Evolutionary conservation across 208 protist genomes (phyloP), one percentile per base, ranked within the genome.

Genomic region (Balamuthia mandrillaris): DNA sequence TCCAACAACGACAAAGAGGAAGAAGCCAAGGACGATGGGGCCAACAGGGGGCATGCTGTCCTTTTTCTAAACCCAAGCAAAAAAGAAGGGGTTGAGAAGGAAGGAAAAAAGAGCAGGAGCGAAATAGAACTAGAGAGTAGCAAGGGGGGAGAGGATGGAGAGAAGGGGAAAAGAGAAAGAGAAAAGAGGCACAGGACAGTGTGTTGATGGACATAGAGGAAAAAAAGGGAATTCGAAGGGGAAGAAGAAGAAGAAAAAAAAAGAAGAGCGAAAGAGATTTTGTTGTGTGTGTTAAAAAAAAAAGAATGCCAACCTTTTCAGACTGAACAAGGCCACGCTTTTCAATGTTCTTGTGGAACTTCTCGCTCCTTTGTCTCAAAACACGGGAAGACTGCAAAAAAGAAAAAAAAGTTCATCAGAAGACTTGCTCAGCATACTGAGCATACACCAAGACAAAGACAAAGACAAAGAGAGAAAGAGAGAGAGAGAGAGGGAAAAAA

Each of bases 1-100:
- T 42, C 74, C 74, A n/a, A 82, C 74, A n/a, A 82, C 74, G 33
- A 82, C 52, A 39, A 82, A 82, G 51, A 82, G 35, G 74, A 82
- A 82, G 74, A 82, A 82, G 41, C 58, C 58, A 2, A 85, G 79
- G 16, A 85, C 42, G 39, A 85, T 85, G 63, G 58, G 79, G n/a
- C 61, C 79, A 4, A 85, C 63, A 33, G 79, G 60, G 16, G 60
- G 60, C 41, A 31, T 72, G 72, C 41, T 81, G 21, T 81, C 52
- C 47, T 63, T 81, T 56, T 56, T 56, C 21, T 56, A 27, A n/a
- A n/a, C n/a, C n/a, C 18, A 27, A 18, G n/a, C 18, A 56, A n/a
- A 27, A 27, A n/a, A 27, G n/a, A 56, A 27, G 49, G 49, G n/a
- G 21, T 18, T 18, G 49, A 56, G 49, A 18, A n/a, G 18, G 49